Conservation (phyloP, 2,329 filamentous ascomycete species). For the Aspergillus brasiliensis region DNA sequence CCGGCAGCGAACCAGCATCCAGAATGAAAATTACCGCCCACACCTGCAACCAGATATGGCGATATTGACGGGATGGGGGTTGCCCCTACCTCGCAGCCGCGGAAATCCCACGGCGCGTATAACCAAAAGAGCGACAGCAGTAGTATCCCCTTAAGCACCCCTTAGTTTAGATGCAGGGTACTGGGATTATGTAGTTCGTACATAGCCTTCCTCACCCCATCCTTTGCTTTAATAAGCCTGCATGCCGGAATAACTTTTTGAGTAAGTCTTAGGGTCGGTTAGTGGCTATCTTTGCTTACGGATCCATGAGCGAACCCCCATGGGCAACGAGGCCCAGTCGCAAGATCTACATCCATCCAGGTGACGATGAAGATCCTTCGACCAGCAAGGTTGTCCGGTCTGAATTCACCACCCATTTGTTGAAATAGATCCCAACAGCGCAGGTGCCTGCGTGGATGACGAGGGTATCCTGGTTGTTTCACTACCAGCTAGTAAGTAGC, state of each 20-base stretch:
- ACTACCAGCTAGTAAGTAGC: background rate
- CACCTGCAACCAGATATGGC: conserved; percentile 5
- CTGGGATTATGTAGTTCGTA: conserved; percentile 1
- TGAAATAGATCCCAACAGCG: conserved; percentile 14
- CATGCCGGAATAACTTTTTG: too few relatives aligned
- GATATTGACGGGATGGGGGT: background rate
- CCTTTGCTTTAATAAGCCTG: background rate
- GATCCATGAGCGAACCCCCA: background rate
- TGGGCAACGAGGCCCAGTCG: conserved; percentile 1
- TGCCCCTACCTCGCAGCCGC: background rate
- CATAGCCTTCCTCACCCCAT: background rate
- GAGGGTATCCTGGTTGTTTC: conserved; percentile 22
- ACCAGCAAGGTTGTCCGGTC: conserved; percentile 8
- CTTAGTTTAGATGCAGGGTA: conserved; percentile 10
- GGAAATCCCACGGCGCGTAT: background rate
- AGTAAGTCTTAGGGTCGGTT: background rate
- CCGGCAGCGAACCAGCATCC: conserved; percentile 20
- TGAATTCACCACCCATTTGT: conserved; percentile 9
- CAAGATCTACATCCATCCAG: conserved; percentile 17
- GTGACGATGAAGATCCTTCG: conserved; percentile 14
- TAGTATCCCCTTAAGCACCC: background rate
- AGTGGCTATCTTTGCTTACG: background rate
- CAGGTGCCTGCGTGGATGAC: conserved; percentile 24
- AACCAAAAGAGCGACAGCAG: background rate
- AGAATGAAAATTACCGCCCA: conserved; percentile 16